Conservation (phyloP, 2,329 filamentous ascomycete species). For the Anthostomella pinea region DNA sequence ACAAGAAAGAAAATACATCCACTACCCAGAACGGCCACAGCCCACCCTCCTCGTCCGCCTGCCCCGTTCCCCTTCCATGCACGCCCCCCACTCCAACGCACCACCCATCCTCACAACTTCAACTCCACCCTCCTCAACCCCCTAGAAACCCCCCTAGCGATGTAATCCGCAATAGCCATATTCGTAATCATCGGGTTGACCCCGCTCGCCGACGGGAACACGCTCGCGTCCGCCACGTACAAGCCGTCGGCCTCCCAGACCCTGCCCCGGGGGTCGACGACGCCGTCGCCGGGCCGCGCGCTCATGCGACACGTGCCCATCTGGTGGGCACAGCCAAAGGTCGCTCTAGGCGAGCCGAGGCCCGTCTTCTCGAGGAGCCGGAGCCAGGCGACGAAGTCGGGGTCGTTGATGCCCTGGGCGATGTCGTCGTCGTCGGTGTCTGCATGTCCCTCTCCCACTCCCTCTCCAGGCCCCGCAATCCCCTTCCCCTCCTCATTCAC, state of each 20-base stretch:
- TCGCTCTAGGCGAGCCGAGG: slow-evolving; percentile 47
- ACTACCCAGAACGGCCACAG: no score
- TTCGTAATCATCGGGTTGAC: slow-evolving; percentile 80
- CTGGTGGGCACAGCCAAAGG: slow-evolving; percentile 73
- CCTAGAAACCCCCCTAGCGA: slow-evolving; percentile 54
- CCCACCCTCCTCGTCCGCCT: no score
- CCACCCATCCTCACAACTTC: slow-evolving; percentile 7
- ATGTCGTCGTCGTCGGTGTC: slow-evolving; percentile 17
- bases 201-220: slow-evolving; percentile 73
- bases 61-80: no score
- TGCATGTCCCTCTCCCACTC: no score
- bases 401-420: slow-evolving; percentile 52
- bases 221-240: slow-evolving; percentile 71
- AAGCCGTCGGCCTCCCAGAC: slow-evolving; percentile 66
- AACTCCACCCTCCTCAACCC: slow-evolving; percentile 37
- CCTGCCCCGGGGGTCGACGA: slow-evolving; percentile 55
- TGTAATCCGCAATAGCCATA: slow-evolving; percentile 68
- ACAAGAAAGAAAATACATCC: no score
- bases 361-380: slow-evolving; percentile 45
- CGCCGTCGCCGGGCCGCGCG: slow-evolving; percentile 46
- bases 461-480: no score
- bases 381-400: slow-evolving; percentile 62
- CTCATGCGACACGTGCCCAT: slow-evolving; percentile 79
- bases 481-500: no score
- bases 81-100: no score